Evolutionary conservation across 345 rosid species (phyloP).

Genomic region (Camelina hispida): DNA sequence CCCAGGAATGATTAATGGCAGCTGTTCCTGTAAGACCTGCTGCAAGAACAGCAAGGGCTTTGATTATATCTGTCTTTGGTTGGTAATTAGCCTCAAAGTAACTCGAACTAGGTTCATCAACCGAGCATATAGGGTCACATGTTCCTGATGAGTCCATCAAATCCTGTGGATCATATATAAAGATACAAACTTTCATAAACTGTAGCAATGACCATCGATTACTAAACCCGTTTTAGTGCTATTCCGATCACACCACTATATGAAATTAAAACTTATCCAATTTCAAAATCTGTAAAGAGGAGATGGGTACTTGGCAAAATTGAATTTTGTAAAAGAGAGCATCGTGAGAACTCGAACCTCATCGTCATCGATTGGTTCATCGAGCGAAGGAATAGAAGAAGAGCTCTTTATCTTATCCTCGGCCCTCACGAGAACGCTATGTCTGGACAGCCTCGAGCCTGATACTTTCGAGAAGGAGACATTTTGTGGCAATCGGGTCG

Average conservation of each 20-base stretch:
- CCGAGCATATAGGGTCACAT: conserved; percentile 89
- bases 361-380: conserved; percentile 50
- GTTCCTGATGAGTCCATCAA: conserved; percentile 56
- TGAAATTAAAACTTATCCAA: conserved; percentile 11
- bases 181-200: neutral
- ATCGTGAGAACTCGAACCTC: conserved; percentile 54
- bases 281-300: neutral
- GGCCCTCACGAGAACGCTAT: conserved; percentile 63
- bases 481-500: conserved; percentile 40
- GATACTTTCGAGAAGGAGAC: conserved; percentile 45
- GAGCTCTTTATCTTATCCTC: conserved; percentile 71
- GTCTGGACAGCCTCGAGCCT: conserved; percentile 51
- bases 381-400: conserved; percentile 46
- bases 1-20: conserved; percentile 95
- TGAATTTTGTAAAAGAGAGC: neutral
- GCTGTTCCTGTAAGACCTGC: conserved; percentile 80
- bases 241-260: neutral
- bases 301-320: conserved; percentile 21
- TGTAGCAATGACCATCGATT: neutral
- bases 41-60: conserved; percentile 78
- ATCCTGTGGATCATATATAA: conserved; percentile 56
- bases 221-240: neutral
- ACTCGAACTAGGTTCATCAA: conserved; percentile 81
- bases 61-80: conserved; percentile 82
- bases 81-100: conserved; percentile 72